Evolutionary conservation across 345 rosid species (phyloP).

Genomic region (Populus tremula): DNA sequence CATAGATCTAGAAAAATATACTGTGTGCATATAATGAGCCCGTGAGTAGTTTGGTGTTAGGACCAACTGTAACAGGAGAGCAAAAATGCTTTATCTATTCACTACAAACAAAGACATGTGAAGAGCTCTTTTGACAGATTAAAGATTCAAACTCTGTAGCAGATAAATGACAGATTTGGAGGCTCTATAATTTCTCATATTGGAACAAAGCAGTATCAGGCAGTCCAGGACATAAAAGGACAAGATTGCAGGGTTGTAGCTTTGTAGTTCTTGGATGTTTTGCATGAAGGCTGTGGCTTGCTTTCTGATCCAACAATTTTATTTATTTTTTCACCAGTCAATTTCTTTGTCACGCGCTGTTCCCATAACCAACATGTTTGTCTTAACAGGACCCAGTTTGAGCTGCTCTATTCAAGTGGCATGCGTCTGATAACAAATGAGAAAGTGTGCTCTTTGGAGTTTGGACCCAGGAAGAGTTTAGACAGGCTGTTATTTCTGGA

Average conservation of each 20-base stretch:
- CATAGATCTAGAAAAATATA: slow-evolving; percentile 6
- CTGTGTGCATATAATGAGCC: slow-evolving; percentile 38
- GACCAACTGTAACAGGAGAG: slow-evolving; percentile 40
- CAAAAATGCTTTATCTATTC: slow-evolving; percentile 33
- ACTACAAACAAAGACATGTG: slow-evolving; percentile 90
- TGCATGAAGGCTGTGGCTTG: slow-evolving; percentile 1
- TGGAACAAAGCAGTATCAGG: not conserved
- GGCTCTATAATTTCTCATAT: slow-evolving; percentile 7
- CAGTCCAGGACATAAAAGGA: slow-evolving; percentile 1
- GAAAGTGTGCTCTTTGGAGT: not conserved
- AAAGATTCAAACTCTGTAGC: slow-evolving; percentile 10
- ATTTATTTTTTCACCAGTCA: not conserved
- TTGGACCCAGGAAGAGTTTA: not conserved
- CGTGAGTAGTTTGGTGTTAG: slow-evolving; percentile 63
- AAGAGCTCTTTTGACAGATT: slow-evolving; percentile 44
- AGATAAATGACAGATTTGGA: slow-evolving; percentile 24
- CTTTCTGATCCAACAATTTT: not conserved
- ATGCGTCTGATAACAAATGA: not conserved
- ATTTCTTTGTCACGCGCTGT: not conserved
- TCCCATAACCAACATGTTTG: not conserved
- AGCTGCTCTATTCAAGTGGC: not conserved
- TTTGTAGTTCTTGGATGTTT: slow-evolving; percentile 1
- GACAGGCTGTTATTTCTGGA: not conserved
- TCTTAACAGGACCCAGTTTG: not conserved
- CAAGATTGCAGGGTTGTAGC: not conserved